Evolutionary conservation across 2,329 filamentous ascomycete genomes (phyloP).

Genomic region (Ophiostoma novo-ulmi): DNA sequence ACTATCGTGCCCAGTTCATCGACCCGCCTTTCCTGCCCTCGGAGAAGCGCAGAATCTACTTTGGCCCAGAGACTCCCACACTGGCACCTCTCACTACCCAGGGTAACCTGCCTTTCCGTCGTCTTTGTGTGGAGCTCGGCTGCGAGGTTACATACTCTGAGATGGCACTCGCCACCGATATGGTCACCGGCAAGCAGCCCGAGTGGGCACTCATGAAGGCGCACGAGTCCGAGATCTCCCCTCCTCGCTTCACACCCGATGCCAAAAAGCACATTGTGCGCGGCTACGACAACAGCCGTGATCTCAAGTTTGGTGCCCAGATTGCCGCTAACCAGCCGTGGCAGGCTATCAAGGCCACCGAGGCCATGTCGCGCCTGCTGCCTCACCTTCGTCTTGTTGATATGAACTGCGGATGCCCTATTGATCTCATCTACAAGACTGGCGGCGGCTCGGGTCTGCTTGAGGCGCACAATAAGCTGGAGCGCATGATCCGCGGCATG

Average conservation of each 20-base stretch:
- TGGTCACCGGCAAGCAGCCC: conserved; percentile 81
- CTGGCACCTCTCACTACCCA: conserved; percentile 95
- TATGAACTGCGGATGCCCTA: conserved; percentile 94
- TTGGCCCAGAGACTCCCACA: conserved; percentile 85
- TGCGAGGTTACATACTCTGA: conserved; percentile 95
- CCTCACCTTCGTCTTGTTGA: conserved; percentile 87
- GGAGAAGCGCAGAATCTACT: conserved; percentile 91
- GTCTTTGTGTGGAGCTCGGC: conserved; percentile 82
- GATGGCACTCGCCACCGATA: conserved; percentile 89
- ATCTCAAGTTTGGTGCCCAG: conserved; percentile 86
- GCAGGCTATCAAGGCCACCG: conserved; percentile 82
- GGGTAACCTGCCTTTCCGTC: conserved; percentile 89
- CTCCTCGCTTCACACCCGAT: conserved; percentile 59
- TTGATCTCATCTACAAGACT: conserved; percentile 84
- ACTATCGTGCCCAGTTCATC: conserved; percentile 73
- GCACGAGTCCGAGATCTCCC: conserved; percentile 72
- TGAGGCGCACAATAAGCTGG: conserved; percentile 80
- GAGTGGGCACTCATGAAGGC: conserved; percentile 96
- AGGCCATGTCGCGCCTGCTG: conserved; percentile 69
- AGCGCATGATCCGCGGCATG: conserved; percentile 95
- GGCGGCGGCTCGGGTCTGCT: conserved; percentile 88
- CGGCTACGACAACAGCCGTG: conserved; percentile 74
- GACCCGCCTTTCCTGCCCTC: conserved; percentile 85
- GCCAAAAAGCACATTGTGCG: conserved; percentile 53
- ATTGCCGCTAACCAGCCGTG: conserved; percentile 90